Conservation (phyloP, 2,329 filamentous ascomycete species). For the Malbranchea zuffiana region DNA sequence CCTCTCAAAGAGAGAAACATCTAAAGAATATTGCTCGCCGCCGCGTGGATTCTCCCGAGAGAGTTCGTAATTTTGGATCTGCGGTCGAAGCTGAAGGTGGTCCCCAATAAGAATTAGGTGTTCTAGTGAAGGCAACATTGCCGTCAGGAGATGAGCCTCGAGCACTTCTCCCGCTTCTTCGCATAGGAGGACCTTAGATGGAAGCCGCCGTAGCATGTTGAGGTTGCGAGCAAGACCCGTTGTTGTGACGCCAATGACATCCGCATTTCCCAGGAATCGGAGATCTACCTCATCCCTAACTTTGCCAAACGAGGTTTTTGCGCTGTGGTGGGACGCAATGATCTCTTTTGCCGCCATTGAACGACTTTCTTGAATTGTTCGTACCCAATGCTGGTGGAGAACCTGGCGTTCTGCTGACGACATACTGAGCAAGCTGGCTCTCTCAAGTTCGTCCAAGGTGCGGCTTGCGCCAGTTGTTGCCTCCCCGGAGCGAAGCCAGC, state of each 20-base stretch:
- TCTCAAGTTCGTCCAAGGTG: conserved; percentile 9
- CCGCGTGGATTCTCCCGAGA: conserved; percentile 50
- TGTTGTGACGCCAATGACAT: conserved; percentile 60
- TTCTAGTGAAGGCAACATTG: conserved; percentile 45
- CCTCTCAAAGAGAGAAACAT: conserved; percentile 55
- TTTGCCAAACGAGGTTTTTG: conserved; percentile 10
- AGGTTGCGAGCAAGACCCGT: conserved; percentile 56
- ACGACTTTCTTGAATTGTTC: conserved; percentile 5
- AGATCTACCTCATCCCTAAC: conserved; percentile 29
- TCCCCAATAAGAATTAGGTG: conserved; percentile 63
- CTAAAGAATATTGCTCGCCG: conserved; percentile 38
- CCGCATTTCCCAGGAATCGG: conserved; percentile 40
- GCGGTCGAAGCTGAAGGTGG: conserved; percentile 61
- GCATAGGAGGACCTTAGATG: conserved; percentile 52
- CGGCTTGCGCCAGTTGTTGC: no score
- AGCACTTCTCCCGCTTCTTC: conserved; percentile 67
- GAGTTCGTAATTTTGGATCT: conserved; percentile 50
- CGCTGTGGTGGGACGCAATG: conserved; percentile 6
- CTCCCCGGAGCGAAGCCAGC: no score
- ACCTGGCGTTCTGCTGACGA: conserved; percentile 16
- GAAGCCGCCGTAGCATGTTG: conserved; percentile 42
- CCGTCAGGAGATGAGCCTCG: conserved; percentile 55
- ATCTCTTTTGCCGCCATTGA: conserved; percentile 7
- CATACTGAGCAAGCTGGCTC: conserved; percentile 16
- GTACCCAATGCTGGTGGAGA: conserved; percentile 25